Conservation (phyloP, 2,329 filamentous ascomycete genomes). For the Neodidymelliopsis sp. region DNA sequence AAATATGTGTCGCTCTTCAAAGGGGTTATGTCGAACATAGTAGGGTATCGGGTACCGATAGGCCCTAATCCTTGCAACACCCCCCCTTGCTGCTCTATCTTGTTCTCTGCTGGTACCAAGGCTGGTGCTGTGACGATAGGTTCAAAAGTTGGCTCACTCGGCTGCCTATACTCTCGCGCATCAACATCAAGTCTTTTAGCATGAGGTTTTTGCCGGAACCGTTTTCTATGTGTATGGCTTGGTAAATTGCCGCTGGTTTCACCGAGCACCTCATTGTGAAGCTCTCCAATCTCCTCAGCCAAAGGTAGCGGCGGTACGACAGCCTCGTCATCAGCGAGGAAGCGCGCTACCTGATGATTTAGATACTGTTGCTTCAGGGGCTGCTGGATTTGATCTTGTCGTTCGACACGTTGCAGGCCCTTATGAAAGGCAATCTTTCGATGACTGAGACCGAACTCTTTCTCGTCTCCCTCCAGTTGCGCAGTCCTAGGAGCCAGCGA, state of each 20-base stretch:
- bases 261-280: background rate
- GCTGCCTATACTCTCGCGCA: conserved; percentile 55
- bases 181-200: conserved; percentile 58
- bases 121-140: background rate
- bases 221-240: conserved; percentile 25
- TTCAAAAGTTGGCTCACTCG: conserved; percentile 44
- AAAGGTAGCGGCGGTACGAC: conserved; percentile 30
- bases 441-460: conserved; percentile 44
- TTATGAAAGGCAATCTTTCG: conserved; percentile 50
- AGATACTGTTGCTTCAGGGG: conserved; percentile 17
- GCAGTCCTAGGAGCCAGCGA: conserved; percentile 40
- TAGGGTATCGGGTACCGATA: conserved; percentile 59
- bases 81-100: background rate
- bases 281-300: conserved; percentile 26
- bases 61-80: conserved; percentile 54
- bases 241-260: background rate
- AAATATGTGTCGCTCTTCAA: conserved; percentile 63
- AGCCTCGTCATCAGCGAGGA: conserved; percentile 42
- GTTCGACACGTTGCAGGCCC: conserved; percentile 39
- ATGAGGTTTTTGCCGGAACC: conserved; percentile 46
- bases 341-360: conserved; percentile 44
- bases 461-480: conserved; percentile 55
- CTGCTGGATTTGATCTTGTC: conserved; percentile 28
- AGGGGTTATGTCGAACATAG: conserved; percentile 61
- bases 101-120: background rate